These are phyloP conservation scores for Kwoniella sp. DNA, from an alignment of 768 basidiomycete genomes.

Conservation along the genomic window DNA sequence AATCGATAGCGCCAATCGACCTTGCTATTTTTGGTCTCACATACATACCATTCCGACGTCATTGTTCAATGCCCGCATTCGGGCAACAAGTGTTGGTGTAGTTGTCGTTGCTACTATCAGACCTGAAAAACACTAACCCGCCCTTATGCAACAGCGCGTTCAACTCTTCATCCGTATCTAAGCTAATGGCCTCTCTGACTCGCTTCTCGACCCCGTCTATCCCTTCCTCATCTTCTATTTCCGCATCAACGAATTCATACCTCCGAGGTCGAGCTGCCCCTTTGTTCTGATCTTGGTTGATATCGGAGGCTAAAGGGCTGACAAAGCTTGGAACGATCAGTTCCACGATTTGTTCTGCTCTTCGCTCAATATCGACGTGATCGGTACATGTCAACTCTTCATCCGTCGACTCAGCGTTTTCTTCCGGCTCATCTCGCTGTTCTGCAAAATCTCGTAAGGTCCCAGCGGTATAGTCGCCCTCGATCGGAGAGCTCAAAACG, in stretches of 20 bases:
- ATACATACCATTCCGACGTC: too few species aligned
- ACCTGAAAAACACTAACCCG: not conserved
- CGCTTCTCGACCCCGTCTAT: not conserved
- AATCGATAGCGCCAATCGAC: too few species aligned
- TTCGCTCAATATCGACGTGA: not conserved
- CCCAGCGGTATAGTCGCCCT: too few species aligned
- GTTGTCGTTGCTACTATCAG: not conserved
- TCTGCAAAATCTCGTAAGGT: too few species aligned
- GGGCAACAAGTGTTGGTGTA: too few species aligned
- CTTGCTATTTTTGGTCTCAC: too few species aligned
- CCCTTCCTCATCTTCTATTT: not conserved
- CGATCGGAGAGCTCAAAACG: not conserved
- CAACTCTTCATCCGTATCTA: not conserved
- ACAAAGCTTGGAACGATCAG: not conserved
- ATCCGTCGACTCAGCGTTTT: too few species aligned
- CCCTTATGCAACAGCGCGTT: not conserved
- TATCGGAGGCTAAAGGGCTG: not conserved
- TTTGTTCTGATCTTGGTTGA: not conserved
- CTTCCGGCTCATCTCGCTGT: too few species aligned
- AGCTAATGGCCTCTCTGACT: not conserved
- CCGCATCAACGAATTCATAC: slow-evolving; percentile 7
- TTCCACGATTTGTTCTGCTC: slow-evolving; percentile 3
- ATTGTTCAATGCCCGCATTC: too few species aligned
- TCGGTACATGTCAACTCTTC: not conserved
- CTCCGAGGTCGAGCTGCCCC: not conserved